Evolutionary conservation across 495 filamentous ascomycete species (phyloP), one percentile per base, ranked within the genome.

Genomic region (Chaetomium cochliodes): DNA sequence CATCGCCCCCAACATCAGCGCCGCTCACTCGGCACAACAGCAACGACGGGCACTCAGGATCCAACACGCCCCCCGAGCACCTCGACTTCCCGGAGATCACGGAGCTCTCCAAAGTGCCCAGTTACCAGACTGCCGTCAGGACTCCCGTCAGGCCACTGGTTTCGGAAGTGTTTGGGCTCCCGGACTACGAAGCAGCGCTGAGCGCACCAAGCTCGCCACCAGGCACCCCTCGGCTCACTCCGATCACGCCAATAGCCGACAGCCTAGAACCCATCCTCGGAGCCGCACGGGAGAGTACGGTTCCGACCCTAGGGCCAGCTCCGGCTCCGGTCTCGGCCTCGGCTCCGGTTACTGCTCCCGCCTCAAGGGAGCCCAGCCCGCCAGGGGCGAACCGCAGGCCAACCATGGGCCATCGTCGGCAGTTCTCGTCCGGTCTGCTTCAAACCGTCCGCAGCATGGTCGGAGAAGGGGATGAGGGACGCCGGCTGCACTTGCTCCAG

Each of bases 111-210:
- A 89, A 87, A 57, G 90, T 94, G 9, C 92, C 92, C 5, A 92
- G 88, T 57, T 96, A 96, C 72, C 79, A 83, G 5, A 93, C 92
- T 15, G 92, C 92, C 0, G 81, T 92, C 20, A 85, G 81, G 52
- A 80, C 86, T 0, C 82, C 73, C 12, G 66, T 83, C 12, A 76
- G 85, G 18, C 81, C 81, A 33, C 63, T 72, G n/a, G 63, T 57
- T 30, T 62, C 71, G 51, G 68, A 68, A 23, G 69, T 59, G 23
- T 69, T 55, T 13, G 50, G 69, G 12, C 69, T 78, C 3, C 80
- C 80, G 2, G 78, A 81, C 59, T 82, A 82, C 69, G 49, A 67
- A 15, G 77, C 79, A 11, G 80, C 75, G 16, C 72, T 72, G 30
- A 79, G 77, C 65, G 70, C 73, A 62, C 66, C 58, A 9, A 49